Evolutionary conservation across 768 basidiomycete genomes (phyloP).

Genomic region (Lactarius hengduanensis): DNA sequence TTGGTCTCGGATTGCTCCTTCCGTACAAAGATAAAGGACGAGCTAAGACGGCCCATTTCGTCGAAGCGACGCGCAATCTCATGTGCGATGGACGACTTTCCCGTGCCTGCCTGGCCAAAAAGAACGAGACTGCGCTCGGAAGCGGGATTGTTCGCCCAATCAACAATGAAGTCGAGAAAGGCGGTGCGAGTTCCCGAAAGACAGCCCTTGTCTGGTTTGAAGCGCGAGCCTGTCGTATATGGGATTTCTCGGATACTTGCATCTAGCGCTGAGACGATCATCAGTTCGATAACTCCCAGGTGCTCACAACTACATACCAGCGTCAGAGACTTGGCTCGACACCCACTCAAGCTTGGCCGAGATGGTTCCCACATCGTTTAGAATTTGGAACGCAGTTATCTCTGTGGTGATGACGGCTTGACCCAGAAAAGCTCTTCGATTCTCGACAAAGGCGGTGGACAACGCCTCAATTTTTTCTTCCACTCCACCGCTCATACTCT

Average conservation of each 20-base stretch:
- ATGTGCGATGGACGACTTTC: neutral
- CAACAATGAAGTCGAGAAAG: neutral
- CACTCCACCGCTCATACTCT: neutral
- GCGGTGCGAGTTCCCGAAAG: neutral
- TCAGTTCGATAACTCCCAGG: neutral
- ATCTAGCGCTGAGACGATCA: neutral
- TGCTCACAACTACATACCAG: neutral
- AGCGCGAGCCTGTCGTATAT: neutral
- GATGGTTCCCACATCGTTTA: neutral
- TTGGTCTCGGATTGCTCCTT: neutral
- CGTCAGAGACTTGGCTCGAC: neutral
- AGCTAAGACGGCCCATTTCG: neutral
- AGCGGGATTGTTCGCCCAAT: neutral
- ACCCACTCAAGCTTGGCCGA: neutral
- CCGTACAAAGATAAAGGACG: neutral
- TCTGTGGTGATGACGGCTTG: neutral
- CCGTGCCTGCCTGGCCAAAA: neutral
- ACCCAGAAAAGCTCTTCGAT: neutral
- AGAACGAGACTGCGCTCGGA: neutral
- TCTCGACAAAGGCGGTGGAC: neutral
- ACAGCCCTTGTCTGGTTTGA: neutral
- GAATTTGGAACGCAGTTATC: neutral
- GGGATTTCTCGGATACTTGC: neutral
- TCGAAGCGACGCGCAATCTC: conserved; percentile 3
- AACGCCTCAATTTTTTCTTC: neutral